A percentile compares a stretch with the other conserved stretches of the same genome.
phyloP scores from a whole-genome alignment of 106 monocot species.

The Cymbidium sinense region DNA sequence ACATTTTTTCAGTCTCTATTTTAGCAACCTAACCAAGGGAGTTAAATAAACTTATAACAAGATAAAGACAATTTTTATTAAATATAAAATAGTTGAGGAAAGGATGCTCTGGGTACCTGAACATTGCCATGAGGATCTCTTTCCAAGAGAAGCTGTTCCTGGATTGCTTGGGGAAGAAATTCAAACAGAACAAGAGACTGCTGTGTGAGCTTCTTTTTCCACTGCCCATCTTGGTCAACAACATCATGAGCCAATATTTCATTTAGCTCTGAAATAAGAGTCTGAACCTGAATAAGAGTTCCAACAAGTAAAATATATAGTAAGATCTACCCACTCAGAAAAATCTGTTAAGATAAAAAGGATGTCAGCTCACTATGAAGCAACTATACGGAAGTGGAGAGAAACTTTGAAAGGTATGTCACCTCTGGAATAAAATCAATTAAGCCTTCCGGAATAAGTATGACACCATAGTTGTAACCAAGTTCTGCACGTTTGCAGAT shows the following conservation, averaged over 20 bases:
- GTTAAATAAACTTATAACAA: constrained; percentile 1
- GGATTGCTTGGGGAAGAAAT: constrained; percentile 81
- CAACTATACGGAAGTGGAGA: not conserved
- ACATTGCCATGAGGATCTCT: constrained; percentile 99
- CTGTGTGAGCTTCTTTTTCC: constrained; percentile 76
- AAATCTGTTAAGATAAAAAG: not conserved
- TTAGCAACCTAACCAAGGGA: constrained; percentile 67
- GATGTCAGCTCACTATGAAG: not conserved
- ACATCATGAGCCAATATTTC: constrained; percentile 90
- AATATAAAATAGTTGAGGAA: not conserved
- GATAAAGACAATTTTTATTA: not conserved
- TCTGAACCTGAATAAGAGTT: constrained; percentile 65
- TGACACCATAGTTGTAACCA: constrained; percentile 96
- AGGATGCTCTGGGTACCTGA: constrained; percentile 36
- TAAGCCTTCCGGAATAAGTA: constrained; percentile 96
- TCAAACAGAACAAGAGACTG: constrained; percentile 74
- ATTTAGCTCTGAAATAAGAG: constrained; percentile 87
- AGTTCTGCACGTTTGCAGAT: constrained; percentile 85
- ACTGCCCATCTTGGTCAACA: constrained; percentile 73
- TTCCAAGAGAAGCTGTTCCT: constrained; percentile 87
- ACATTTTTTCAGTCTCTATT: constrained; percentile 97
- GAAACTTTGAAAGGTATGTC: not conserved
- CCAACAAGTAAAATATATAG: not conserved
- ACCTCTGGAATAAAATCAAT: constrained; percentile 99
- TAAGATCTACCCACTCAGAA: not conserved